phyloP scores from a whole-genome alignment of 225 moss, liverwort and hornwort genomes.

The Lunularia cruciata region DNA sequence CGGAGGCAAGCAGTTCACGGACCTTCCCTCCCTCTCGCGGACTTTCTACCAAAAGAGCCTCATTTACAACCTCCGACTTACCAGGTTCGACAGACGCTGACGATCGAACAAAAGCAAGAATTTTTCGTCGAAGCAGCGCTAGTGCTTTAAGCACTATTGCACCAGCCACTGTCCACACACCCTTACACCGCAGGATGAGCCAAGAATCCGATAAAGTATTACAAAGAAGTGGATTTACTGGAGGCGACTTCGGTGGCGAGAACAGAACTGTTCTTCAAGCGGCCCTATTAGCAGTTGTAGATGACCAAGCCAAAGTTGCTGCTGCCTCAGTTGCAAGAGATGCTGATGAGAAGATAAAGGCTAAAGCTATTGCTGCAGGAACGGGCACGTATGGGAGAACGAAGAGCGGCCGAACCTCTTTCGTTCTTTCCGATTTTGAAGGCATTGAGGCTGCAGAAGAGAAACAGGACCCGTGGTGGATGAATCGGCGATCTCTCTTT shows the following conservation, averaged over 20 bases:
- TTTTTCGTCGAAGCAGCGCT: constrained; percentile 45
- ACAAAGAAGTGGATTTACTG: constrained; percentile 59
- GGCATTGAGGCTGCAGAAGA: constrained; percentile 43
- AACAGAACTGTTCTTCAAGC: constrained; percentile 71
- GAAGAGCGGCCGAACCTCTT: constrained; percentile 47
- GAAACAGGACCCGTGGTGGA: constrained; percentile 65
- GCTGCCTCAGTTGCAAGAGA: constrained; percentile 17
- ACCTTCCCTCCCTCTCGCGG: not conserved
- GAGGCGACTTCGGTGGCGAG: constrained; percentile 8
- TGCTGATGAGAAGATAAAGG: constrained; percentile 23
- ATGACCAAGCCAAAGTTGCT: constrained; percentile 50
- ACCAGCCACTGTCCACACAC: not conserved
- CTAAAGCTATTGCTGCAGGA: not conserved
- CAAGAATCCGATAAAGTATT: constrained; percentile 47
- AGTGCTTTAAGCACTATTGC: not conserved
- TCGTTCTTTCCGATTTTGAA: constrained; percentile 68
- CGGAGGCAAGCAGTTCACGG: too few relatives aligned
- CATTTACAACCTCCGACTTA: not conserved
- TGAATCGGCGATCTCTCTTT: constrained; percentile 65
- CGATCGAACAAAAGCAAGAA: constrained; percentile 17
- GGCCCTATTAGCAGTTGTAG: constrained; percentile 61
- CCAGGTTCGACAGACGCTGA: constrained; percentile 26
- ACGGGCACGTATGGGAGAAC: not conserved
- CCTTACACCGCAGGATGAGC: constrained; percentile 38
- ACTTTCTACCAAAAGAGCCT: not conserved